Evolutionary conservation across 139 green algal genomes (phyloP), one percentile per base, ranked within the genome.

Genomic region (Chlorella sp.): DNA sequence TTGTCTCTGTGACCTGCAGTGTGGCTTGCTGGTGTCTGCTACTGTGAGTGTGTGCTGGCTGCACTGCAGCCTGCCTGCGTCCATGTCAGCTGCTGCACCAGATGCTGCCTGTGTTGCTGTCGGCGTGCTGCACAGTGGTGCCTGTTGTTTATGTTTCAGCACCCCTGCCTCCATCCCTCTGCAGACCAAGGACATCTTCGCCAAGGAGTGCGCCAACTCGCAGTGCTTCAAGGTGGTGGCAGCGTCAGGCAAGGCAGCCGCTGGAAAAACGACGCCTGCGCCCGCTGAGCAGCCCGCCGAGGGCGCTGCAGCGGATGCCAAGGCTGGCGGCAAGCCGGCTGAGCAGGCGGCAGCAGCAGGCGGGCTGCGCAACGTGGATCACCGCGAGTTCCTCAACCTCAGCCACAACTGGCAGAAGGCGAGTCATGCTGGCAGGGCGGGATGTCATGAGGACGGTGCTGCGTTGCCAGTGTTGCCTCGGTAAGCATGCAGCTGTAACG

Each of bases 151-250:
- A n/a, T n/a, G n/a, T n/a, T n/a, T n/a, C n/a, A n/a, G n/a, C n/a
- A n/a, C n/a, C n/a, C n/a, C 11, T 54, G 46, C 11, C 46, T 7
- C 46, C 7, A 7, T 22, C 14, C 6, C 70, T 11, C 19, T 30
- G 72, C 84, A 88, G 84, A 32, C 28, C 1, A 30, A 58, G 32
- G 64, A 85, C 5, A 43, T 85, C 14, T 94, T 87, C 64, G 87
- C 68, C 3, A 36, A 62, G 8, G 89, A 93, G 80, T 92, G 87
- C 69, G 54, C 78, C 44, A 65, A 62, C 20, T 70, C 73, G 34
- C n/a, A 83, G 51, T 56, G 41, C 65, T 90, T 90, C 87, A 41
- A 32, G 32, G 65, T 41, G 4, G 19, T 24, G 8, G 46, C 46
- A 54, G 46, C 46, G 11, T 16, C 14, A 11, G 24, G 13, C 51